Conservation (phyloP, 805 yeast genomes). For the Pichia ethanolica region DNA sequence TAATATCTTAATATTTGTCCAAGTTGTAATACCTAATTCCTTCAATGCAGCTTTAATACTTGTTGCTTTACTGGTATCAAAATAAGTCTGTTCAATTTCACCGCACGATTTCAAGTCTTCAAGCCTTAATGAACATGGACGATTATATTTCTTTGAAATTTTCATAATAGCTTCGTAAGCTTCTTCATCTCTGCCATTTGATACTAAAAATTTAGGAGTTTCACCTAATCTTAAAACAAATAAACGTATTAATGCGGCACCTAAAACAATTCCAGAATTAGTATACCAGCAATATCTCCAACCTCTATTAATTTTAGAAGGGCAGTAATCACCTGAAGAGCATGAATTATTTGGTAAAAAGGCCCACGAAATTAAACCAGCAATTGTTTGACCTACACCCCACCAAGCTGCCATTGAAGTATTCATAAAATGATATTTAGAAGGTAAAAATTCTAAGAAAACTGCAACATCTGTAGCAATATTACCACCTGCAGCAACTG, state of each 20-base stretch:
- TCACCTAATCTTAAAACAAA: slow-evolving; percentile 41
- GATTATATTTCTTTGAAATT: slow-evolving; percentile 40
- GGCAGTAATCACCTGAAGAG: slow-evolving; percentile 35
- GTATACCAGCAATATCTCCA: slow-evolving; percentile 55
- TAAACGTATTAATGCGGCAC: slow-evolving; percentile 41
- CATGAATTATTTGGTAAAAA: slow-evolving; percentile 46
- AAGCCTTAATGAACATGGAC: slow-evolving; percentile 34
- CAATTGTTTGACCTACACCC: slow-evolving; percentile 56
- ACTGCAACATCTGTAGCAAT: slow-evolving; percentile 48
- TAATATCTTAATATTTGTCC: slow-evolving; percentile 36
- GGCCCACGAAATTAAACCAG: slow-evolving; percentile 48
- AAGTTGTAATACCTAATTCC: slow-evolving; percentile 24
- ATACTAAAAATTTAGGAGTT: slow-evolving; percentile 48
- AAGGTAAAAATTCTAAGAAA: slow-evolving; percentile 46
- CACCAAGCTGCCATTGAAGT: slow-evolving; percentile 53
- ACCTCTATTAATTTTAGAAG: slow-evolving; percentile 42
- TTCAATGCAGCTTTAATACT: slow-evolving; percentile 19
- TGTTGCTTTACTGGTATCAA: slow-evolving; percentile 12
- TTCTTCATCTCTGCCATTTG: slow-evolving; percentile 44
- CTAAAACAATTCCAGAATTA: slow-evolving; percentile 44
- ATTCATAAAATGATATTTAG: slow-evolving; percentile 41
- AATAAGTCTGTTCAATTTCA: slow-evolving; percentile 25
- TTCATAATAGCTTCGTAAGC: slow-evolving; percentile 37
- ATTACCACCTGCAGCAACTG: slow-evolving; percentile 50
- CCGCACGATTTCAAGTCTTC: slow-evolving; percentile 42